Evolutionary conservation across 2,329 filamentous ascomycete genomes (phyloP).

Genomic region (Colletotrichum australisinense): DNA sequence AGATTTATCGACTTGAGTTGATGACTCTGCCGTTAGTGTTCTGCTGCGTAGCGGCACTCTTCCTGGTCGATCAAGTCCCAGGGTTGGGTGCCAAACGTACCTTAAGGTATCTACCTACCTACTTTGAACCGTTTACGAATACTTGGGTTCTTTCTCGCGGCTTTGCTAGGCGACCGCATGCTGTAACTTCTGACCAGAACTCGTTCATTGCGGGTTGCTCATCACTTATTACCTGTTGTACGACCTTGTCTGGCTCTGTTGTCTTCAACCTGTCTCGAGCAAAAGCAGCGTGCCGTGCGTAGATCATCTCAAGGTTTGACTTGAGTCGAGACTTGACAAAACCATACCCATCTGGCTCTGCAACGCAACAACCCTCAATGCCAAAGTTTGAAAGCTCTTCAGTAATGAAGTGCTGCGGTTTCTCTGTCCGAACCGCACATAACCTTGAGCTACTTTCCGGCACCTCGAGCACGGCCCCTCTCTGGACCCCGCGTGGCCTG

Average conservation of each 20-base stretch:
- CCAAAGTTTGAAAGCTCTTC: not conserved
- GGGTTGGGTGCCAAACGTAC: not conserved
- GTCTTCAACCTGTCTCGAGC: not conserved
- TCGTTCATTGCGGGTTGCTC: not conserved
- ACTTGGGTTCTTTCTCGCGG: too few relatives aligned
- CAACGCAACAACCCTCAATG: not conserved
- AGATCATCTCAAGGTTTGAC: not conserved
- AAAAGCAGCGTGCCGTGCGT: not conserved
- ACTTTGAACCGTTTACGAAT: too few relatives aligned
- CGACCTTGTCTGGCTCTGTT: not conserved
- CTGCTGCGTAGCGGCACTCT: not conserved
- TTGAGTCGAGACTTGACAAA: not conserved
- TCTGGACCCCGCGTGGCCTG: not conserved
- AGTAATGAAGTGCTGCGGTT: not conserved
- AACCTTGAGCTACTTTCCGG: not conserved
- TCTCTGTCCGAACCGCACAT: not conserved
- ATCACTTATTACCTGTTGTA: not conserved
- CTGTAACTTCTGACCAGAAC: too few relatives aligned
- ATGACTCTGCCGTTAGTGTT: not conserved
- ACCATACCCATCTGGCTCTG: not conserved
- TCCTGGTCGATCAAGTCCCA: not conserved
- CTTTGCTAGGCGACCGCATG: too few relatives aligned
- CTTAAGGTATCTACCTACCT: not conserved
- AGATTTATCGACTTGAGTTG: not conserved
- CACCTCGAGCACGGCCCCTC: slow-evolving; percentile 7